Base-by-base conservation (phyloP, 352 stramenopile genomes). In the Globisporangium cylindrosporum region DNA sequence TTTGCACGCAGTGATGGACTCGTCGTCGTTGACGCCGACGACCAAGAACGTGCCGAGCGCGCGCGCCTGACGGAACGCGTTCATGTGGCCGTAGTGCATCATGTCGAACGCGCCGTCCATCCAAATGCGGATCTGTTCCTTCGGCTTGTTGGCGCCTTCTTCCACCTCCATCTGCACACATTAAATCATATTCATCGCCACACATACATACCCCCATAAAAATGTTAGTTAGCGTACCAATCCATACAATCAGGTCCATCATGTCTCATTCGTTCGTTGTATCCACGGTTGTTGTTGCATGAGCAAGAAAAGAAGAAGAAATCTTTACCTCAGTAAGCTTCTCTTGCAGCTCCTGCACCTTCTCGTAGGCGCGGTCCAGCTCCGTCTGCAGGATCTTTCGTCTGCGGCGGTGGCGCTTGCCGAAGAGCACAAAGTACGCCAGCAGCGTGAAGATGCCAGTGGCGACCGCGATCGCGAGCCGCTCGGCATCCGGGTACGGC, bases 41-140 rank as follows among this genome's bases (percentile, higher is more conserved):
- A 99, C 93, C 0, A 99, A 81, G 74, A 98, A 97, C 64, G 97
- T 99, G 27, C 97, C 97, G 5, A 99, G 83, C 9, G 96, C 91
- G 56, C 92, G 79, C 43, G 92, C 97, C 66, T 99, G 93, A 34
- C 97, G 95, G 84, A 99, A 99, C 10, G 97, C 98, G 80, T 99
- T 99, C 97, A 99, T 99, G 82, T 99, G 98, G 27, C 98, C 98
- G 77, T 99, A 99, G 79, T 99, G 98, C 94, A 99, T 99, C 84
- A 99, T 97, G 77, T 99, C 98, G 78, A 99, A 99, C 32, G 96
- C 97, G 59, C 98, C 98, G 70, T 99, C 98, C 92, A 99, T 99
- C 87, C 98, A 99, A 69, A 99, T 99, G 62, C 95, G 91, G 74
- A 98, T 94, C 76, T 98, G 82, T 62, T 97, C 82, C 72, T 91